Evolutionary conservation across 129 eudicot species (phyloP).

Genomic region (Artemisia annua): DNA sequence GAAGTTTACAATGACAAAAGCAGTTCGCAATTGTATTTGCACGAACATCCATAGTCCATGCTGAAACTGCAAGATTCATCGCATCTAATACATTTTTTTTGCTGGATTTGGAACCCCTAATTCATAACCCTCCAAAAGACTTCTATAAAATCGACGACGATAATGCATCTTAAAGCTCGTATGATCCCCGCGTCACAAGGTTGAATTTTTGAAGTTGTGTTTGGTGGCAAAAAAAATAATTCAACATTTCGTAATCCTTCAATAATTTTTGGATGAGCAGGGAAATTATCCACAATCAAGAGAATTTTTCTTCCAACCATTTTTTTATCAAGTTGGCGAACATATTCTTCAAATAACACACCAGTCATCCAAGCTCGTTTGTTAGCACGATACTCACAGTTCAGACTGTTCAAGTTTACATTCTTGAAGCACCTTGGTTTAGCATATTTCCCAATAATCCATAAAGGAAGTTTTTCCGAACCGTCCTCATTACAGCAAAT

Average conservation of each 20-base stretch:
- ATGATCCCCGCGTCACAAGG: slow-evolving; percentile 35
- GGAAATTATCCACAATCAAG: slow-evolving; percentile 16
- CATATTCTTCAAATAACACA: slow-evolving; percentile 25
- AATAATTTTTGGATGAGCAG: slow-evolving; percentile 33
- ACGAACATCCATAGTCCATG: slow-evolving; percentile 34
- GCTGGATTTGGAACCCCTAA: too few relatives aligned
- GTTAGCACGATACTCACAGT: slow-evolving; percentile 32
- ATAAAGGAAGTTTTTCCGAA: slow-evolving; percentile 13
- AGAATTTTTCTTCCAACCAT: too few relatives aligned
- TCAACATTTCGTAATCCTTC: slow-evolving; percentile 27
- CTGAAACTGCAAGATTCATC: slow-evolving; percentile 36
- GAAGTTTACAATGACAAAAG: slow-evolving; percentile 31
- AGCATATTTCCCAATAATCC: slow-evolving; percentile 18
- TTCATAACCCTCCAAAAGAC: too few relatives aligned
- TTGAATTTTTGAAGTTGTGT: slow-evolving; percentile 19
- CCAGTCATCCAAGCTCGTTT: slow-evolving; percentile 27
- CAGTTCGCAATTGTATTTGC: slow-evolving; percentile 30
- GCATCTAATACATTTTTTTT: too few relatives aligned
- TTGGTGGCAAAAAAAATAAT: slow-evolving; percentile 35
- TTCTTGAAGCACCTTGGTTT: slow-evolving; percentile 26
- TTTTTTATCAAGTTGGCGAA: background rate
- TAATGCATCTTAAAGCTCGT: too few relatives aligned
- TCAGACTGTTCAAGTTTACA: slow-evolving; percentile 14
- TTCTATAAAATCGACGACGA: too few relatives aligned
- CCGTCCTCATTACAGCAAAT: slow-evolving; percentile 19